Conservation (phyloP, 2,329 filamentous ascomycete genomes). For the Sporothrix brunneoviolacea region DNA sequence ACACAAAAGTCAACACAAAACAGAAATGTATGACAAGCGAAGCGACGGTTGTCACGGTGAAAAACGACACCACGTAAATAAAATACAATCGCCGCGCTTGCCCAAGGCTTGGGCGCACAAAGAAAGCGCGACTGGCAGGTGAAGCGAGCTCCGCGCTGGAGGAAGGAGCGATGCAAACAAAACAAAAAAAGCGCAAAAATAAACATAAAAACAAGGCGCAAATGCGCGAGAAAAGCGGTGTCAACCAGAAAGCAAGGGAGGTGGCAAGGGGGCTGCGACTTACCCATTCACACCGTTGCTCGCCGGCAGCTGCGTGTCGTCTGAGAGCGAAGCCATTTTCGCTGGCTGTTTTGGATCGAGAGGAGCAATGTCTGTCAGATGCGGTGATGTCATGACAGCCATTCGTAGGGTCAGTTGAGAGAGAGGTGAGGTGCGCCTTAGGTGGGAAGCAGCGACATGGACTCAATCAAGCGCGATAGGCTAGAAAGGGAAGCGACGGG, state of each 20-base stretch:
- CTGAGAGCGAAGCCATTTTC: slow-evolving; percentile 45
- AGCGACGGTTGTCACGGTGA: neutral
- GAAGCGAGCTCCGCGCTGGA: neutral
- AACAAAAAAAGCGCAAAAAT: neutral
- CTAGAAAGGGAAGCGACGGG: neutral
- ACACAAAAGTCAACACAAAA: neutral
- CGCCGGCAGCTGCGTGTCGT: slow-evolving; percentile 24
- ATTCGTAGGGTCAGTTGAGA: slow-evolving; percentile 30
- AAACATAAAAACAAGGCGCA: neutral
- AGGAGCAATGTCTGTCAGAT: slow-evolving; percentile 31
- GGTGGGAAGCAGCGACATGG: slow-evolving; percentile 31
- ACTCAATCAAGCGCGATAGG: slow-evolving; percentile 20
- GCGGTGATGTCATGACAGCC: slow-evolving; percentile 48
- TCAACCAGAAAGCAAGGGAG: no score
- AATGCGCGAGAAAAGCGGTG: neutral
- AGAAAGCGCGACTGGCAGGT: neutral
- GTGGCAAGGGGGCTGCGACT: slow-evolving; percentile 29
- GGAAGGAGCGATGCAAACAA: neutral
- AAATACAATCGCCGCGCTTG: neutral
- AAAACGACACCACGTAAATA: neutral
- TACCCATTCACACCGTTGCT: slow-evolving; percentile 47
- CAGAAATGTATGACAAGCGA: neutral
- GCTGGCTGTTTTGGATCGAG: slow-evolving; percentile 43
- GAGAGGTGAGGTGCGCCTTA: slow-evolving; percentile 16
- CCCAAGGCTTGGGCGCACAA: no score